phyloP scores from a whole-genome alignment of 768 basidiomycete species.

The Pisolithus albus region DNA sequence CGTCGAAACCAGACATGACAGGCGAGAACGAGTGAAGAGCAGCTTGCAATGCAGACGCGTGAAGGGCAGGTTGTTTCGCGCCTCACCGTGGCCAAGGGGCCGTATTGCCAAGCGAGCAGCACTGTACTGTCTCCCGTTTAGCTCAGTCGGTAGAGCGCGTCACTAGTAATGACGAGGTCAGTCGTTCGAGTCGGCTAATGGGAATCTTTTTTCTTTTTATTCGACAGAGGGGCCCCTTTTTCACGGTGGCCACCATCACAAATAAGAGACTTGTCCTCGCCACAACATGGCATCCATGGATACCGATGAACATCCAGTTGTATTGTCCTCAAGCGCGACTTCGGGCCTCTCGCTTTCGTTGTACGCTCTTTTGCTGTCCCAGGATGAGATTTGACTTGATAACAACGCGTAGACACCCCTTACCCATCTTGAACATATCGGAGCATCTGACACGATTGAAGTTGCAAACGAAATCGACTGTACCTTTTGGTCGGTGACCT shows the following conservation, averaged over 20 bases:
- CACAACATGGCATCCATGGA: slow-evolving; percentile 57
- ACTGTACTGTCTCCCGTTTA: slow-evolving; percentile 26
- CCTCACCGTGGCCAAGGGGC: not conserved
- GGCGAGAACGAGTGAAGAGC: not conserved
- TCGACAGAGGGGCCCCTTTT: too few species aligned
- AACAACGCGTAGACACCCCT: slow-evolving; percentile 65
- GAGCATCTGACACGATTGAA: slow-evolving; percentile 87
- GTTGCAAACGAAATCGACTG: slow-evolving; percentile 55
- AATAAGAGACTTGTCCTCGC: not conserved
- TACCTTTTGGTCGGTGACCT: slow-evolving; percentile 55
- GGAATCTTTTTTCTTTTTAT: slow-evolving; percentile 22
- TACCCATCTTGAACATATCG: slow-evolving; percentile 94
- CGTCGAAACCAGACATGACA: slow-evolving; percentile 83
- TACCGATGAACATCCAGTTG: slow-evolving; percentile 69
- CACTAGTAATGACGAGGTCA: slow-evolving; percentile 43
- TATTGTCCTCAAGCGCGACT: slow-evolving; percentile 61
- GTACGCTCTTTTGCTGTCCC: slow-evolving; percentile 30
- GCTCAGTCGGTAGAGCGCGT: slow-evolving; percentile 47
- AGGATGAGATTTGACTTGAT: slow-evolving; percentile 8
- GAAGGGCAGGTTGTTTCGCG: slow-evolving; percentile 29
- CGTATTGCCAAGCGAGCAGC: too few species aligned
- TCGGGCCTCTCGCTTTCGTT: slow-evolving; percentile 71
- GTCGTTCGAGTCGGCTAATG: slow-evolving; percentile 38
- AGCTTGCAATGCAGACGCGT: not conserved
- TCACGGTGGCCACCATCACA: not conserved